A percentile compares a stretch with the other conserved stretches of the same genome.
Conservation (phyloP, 352 stramenopile genomes). For the Phytophthora syringae region DNA sequence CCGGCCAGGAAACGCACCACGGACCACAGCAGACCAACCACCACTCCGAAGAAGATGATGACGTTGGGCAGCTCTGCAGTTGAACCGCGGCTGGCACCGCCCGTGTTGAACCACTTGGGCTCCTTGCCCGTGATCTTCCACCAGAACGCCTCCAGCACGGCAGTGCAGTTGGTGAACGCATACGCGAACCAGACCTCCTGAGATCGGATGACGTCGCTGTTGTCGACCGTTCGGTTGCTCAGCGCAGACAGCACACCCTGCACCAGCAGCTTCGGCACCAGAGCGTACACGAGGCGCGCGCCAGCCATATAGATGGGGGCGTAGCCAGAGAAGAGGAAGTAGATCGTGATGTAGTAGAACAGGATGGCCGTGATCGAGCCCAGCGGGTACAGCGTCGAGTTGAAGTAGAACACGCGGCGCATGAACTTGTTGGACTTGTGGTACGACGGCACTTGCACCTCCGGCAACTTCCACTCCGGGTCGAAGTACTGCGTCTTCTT, state of each 20-base stretch:
- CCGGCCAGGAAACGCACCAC: conserved; percentile 81
- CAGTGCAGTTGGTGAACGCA: conserved; percentile 81
- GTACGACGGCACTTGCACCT: conserved; percentile 76
- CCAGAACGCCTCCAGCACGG: conserved; percentile 76
- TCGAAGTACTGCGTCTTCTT: conserved; percentile 85
- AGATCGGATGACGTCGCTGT: conserved; percentile 82
- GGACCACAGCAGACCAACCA: conserved; percentile 80
- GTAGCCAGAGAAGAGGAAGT: conserved; percentile 86
- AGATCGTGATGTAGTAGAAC: conserved; percentile 88
- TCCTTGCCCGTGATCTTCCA: conserved; percentile 88
- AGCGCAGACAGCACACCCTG: conserved; percentile 76
- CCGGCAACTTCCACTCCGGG: conserved; percentile 80
- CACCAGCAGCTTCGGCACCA: conserved; percentile 82
- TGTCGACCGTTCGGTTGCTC: conserved; percentile 80
- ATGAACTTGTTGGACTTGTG: conserved; percentile 86
- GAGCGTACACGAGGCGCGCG: conserved; percentile 55
- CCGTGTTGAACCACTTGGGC: conserved; percentile 75
- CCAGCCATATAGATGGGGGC: conserved; percentile 83
- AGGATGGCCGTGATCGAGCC: conserved; percentile 78
- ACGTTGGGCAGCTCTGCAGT: conserved; percentile 83
- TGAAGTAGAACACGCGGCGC: conserved; percentile 87
- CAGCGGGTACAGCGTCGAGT: conserved; percentile 83
- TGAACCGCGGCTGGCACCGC: conserved; percentile 65
- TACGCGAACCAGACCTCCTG: conserved; percentile 86
- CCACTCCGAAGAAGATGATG: conserved; percentile 76